Evolutionary conservation across 2,329 filamentous ascomycete genomes (phyloP), one percentile per base, ranked within the genome.

Genomic region (Penicillium sp.): DNA sequence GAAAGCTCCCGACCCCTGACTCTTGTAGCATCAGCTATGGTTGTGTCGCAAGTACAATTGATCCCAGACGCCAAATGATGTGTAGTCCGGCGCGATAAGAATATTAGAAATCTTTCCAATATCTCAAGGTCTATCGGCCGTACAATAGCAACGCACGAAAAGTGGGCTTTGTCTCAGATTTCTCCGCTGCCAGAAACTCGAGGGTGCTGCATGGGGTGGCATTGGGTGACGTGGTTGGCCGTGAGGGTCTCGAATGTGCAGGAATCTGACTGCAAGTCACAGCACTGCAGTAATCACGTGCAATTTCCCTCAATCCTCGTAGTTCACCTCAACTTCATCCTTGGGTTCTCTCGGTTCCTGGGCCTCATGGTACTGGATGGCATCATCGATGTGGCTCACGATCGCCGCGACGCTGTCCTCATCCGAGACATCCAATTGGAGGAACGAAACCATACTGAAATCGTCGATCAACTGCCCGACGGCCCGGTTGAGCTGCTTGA

Each of bases 381-480:
- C 89, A 75, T 97, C 91, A 71, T 97, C 92, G 64, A 97, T 94
- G 75, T 95, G 91, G 78, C 91, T 96, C 64, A 97, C 75, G 27
- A 96, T 87, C 2, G 82, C 86, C 1, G 83, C 87, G 4, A 97
- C 86, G 68, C 93, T 97, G 66, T 97, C 91, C 75, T 97, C 93
- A 66, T 96, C 87, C 62, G 94, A 89, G 29, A 87, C 88, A 68
- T 97, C 90, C 42, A 97, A 79, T 76, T 92, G 90, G 54, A 97
- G 79, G 70, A 96, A 99, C 46, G 90, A 96, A 13, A 99, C 90
- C 90, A 99, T 95, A 77, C 91, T 96, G 76, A 97, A 99, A 73
- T 91, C 94, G 72, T 97, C 94, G 62, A 99, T 96, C 61, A 99
- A 78, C 50, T 89, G 85, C 1, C 90, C 94, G 6, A 99, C 93